Evolutionary conservation across 495 filamentous ascomycete species (phyloP).

Genomic region (Filosporella fistucella): DNA sequence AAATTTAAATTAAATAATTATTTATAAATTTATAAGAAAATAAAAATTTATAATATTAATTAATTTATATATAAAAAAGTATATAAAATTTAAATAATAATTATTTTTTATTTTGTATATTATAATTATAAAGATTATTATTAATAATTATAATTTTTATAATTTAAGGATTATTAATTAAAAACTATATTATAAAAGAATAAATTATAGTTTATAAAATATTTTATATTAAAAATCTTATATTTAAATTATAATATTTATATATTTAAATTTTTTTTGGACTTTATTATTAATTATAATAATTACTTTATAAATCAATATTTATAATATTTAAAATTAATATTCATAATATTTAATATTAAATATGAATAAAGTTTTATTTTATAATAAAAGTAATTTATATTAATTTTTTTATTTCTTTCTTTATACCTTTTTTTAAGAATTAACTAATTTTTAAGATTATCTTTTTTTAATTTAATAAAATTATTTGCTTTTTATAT

Average conservation of each 20-base stretch:
- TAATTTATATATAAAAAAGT: background rate
- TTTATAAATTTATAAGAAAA: background rate
- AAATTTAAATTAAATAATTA: background rate
- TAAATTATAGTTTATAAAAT: constrained; percentile 8
- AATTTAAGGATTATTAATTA: background rate
- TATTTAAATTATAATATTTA: no score
- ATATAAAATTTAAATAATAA: background rate
- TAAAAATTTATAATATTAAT: background rate
- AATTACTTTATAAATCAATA: no score
- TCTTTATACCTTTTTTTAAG: constrained; percentile 14
- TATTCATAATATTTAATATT: constrained; percentile 7
- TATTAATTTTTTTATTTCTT: constrained; percentile 4
- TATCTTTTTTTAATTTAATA: constrained; percentile 20
- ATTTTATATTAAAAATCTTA: no score
- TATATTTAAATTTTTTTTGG: no score
- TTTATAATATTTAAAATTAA: no score
- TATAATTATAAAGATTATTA: background rate
- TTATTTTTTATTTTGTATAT: background rate
- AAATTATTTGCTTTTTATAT: no score
- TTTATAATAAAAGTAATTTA: constrained; percentile 18
- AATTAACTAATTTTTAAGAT: constrained; percentile 14
- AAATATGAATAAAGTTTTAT: constrained; percentile 11
- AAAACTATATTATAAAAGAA: background rate
- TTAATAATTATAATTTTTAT: background rate
- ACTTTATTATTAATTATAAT: no score